Base-by-base conservation (phyloP, 2,329 filamentous ascomycete genomes). In the Hypomyces perniciosus region DNA sequence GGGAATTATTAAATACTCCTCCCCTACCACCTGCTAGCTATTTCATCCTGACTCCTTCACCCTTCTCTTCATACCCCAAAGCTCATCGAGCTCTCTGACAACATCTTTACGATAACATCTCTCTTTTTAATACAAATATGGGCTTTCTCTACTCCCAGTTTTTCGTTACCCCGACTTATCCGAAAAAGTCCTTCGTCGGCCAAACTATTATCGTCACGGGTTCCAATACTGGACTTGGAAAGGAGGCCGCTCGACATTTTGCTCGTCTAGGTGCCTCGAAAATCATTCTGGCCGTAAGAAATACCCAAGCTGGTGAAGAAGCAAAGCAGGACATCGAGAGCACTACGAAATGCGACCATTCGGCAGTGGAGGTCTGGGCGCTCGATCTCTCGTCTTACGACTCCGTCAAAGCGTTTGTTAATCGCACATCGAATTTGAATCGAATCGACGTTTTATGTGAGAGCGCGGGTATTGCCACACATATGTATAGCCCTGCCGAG, bases 201-300 rank as follows among this genome's bases (percentile, higher is more conserved):
- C 33, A 39, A 39, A 51, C 48, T 8, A 47, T 39, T 34, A 66
- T 75, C 33, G 58, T 76, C 38, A 76, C 72, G 0, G 73, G 73
- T 20, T 63, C 67, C 43, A 76, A 75, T 46, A 60, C 58, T 27
- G 64, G 62, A 6, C 60, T 75, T 4, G 73, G 73, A 3, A 61
- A 68, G 20, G 73, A 74, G 51, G 69, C 71, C 41, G 66, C 70
- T 8, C 64, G 67, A 2, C 70, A 75, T 50, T 66, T 74, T 50
- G 61, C 66, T 5, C 62, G 61, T 5, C 65, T 75, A 28, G 61
- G 65, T 1, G 71, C 71, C 4, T 54, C 59, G n/a, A 68, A 66
- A 27, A 65, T 78, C n/a, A 71, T 77, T 40, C 57, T 78, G 13
- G 72, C 65, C 31, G 68, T 68, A 9, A 70, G 74, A 34, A 62